Conservation (phyloP, 164 flowering plant species). For the Nymphaea colorata region DNA sequence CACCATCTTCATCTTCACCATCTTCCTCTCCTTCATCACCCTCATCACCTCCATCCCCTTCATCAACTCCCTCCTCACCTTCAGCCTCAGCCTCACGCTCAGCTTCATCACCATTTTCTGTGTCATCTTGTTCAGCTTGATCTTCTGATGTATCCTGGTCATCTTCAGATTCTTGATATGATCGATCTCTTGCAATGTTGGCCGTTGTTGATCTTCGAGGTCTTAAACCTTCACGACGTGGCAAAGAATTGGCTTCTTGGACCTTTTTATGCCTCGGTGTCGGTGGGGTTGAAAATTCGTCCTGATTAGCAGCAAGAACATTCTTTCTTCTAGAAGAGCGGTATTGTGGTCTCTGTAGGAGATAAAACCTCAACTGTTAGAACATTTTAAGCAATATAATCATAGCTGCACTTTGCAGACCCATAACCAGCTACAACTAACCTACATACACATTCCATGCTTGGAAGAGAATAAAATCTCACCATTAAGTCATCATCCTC, state of each 20-base stretch:
- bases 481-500: conserved; percentile 90
- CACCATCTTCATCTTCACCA: conserved; percentile 49
- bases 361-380: background rate
- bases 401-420: background rate
- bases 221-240: conserved; percentile 89
- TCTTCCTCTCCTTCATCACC: conserved; percentile 52
- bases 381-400: background rate
- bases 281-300: conserved; percentile 36
- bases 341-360: conserved; percentile 43
- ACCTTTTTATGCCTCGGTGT: conserved; percentile 35
- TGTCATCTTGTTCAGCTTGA: conserved; percentile 43
- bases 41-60: conserved; percentile 29
- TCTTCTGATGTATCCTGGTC: conserved; percentile 72
- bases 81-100: conserved; percentile 14
- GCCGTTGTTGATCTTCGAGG: conserved; percentile 54
- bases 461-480: conserved; percentile 18
- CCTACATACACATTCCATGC: conserved; percentile 7
- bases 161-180: conserved; percentile 45
- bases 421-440: conserved; percentile 4
- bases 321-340: conserved; percentile 35
- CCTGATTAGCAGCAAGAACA: conserved; percentile 37
- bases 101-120: conserved; percentile 56
- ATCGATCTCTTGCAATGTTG: conserved; percentile 16
- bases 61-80: conserved; percentile 18
- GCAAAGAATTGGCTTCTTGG: conserved; percentile 26